These are phyloP conservation scores for Populus tremula DNA, from an alignment of 345 rosid genomes.

Conservation along the genomic window DNA sequence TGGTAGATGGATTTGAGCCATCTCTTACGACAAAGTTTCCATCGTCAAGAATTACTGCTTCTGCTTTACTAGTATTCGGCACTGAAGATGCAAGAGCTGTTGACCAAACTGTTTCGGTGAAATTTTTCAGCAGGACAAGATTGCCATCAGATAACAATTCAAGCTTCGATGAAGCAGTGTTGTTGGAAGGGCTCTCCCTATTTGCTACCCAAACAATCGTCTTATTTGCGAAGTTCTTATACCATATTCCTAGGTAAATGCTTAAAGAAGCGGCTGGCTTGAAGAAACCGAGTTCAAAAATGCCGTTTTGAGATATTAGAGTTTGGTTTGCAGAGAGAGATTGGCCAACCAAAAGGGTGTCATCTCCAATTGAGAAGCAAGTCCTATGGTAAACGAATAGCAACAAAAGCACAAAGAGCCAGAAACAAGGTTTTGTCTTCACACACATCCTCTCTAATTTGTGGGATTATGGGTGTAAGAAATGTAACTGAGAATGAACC, in stretches of 20 bases:
- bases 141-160: background rate
- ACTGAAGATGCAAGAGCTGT: too few species aligned
- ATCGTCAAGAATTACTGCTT: slow-evolving; percentile 21
- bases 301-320: background rate
- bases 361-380: background rate
- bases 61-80: background rate
- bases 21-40: slow-evolving; percentile 27
- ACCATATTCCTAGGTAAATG: background rate
- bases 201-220: background rate
- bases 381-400: too few species aligned
- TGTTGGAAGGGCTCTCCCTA: background rate
- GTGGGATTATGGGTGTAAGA: too few species aligned
- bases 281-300: background rate
- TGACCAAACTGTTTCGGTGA: too few species aligned
- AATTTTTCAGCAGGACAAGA: background rate
- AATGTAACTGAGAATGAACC: too few species aligned
- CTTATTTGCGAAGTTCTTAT: background rate
- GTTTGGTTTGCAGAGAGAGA: background rate
- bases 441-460: too few species aligned
- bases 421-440: too few species aligned
- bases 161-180: background rate
- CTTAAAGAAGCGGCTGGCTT: background rate
- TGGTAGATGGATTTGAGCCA: background rate
- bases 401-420: too few species aligned
- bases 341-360: background rate